A percentile compares a stretch with the other conserved stretches of the same genome.
Conservation (phyloP, 2,329 filamentous ascomycete genomes). For the Colletotrichum tropicale region DNA sequence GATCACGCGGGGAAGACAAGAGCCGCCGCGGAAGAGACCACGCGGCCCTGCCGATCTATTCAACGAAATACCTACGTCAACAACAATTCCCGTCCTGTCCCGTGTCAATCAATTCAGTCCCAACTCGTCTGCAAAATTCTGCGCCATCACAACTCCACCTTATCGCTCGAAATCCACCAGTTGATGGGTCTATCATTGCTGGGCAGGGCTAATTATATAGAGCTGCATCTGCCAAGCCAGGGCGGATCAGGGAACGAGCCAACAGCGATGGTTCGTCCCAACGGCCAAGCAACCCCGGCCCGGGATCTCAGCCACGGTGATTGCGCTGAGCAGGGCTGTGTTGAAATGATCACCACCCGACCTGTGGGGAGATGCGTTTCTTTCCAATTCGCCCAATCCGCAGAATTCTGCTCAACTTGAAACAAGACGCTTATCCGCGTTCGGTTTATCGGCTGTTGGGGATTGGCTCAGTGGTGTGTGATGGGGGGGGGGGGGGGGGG, state of each 20-base stretch:
- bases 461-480: background rate
- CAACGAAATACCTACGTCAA: background rate
- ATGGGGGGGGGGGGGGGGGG: no score
- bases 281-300: conserved; percentile 4
- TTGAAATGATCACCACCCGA: conserved; percentile 1
- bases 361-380: background rate
- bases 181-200: background rate
- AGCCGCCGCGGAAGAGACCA: background rate
- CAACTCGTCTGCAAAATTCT: background rate
- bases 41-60: background rate
- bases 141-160: conserved; percentile 8
- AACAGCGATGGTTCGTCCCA: conserved; percentile 11
- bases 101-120: background rate
- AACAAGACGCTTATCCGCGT: background rate
- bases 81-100: background rate
- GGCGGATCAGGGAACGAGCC: conserved; percentile 3
- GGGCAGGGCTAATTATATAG: conserved; percentile 16
- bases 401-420: background rate
- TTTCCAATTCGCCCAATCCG: background rate
- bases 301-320: conserved; percentile 17
- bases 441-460: background rate
- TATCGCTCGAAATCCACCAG: background rate
- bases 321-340: conserved; percentile 18
- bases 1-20: background rate
- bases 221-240: conserved; percentile 10